Evolutionary conservation across 331 rosid species (phyloP), one percentile per base, ranked within the genome.

Genomic region (Phaseolus coccineus): DNA sequence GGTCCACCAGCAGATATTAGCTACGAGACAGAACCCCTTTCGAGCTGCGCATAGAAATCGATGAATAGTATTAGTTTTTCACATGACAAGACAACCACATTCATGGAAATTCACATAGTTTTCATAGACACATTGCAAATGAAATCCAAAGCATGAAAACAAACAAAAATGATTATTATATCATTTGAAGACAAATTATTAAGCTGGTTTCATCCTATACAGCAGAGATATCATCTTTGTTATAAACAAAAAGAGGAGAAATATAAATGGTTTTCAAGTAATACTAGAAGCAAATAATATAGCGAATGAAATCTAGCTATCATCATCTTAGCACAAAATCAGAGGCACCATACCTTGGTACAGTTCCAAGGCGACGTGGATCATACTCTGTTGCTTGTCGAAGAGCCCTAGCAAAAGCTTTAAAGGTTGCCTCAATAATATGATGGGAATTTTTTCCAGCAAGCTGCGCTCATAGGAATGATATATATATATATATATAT

Each of bases 391-490:
- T 89, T 57, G 98, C 99, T 90, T 90, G 97, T 79, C 97, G 83
- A 64, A 96, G 94, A 86, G 99, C 97, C 85, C 99, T 89, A 12
- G 98, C 97, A 91, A 96, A 93, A 65, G 96, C 99, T 87, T 96
- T 96, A 87, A 93, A 96, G 58, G 99, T 93, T 67, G 99, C 99
- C 82, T 96, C 98, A 63, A 93, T 86, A 53, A 96, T 91, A 85
- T 93, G 99, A 87, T 96, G 99, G 62, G 99, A 93, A 81, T 96
- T 96, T 78, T 72, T 87, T 79, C 97, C 98, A 31, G 96, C 86
- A 78, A 93, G 96, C 97, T 91, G 90, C 51, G 52, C 2, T 76
- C 81, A 81, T 52, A 71, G 62, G 75, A 87, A 75, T 59, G 22
- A 58, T 71, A 52, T 37, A 37, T n/a, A n/a, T n/a, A n/a, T n/a